phyloP scores from a whole-genome alignment of 306 rosid genomes.

The Trifolium dubium region DNA sequence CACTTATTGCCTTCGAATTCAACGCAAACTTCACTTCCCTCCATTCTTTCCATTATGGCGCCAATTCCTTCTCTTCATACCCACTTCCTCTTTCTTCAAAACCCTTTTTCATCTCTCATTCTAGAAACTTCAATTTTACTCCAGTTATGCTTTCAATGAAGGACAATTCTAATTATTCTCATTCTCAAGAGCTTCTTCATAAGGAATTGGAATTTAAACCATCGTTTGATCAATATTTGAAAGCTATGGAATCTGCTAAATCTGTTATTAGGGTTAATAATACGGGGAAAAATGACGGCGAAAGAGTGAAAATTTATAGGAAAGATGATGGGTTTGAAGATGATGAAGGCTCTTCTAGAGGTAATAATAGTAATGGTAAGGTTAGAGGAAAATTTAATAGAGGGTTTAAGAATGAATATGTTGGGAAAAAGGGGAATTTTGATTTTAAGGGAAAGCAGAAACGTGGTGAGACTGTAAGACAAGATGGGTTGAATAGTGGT shows the following conservation, averaged over 20 bases:
- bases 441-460: conserved; percentile 43
- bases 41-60: conserved; percentile 34
- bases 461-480: conserved; percentile 6
- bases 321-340: conserved; percentile 39
- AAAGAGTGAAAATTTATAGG: neutral
- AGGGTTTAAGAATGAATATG: conserved; percentile 43
- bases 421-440: conserved; percentile 36
- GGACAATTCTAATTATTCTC: conserved; percentile 47
- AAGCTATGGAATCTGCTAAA: conserved; percentile 70
- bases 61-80: no score
- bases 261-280: conserved; percentile 42
- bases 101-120: conserved; percentile 40
- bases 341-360: conserved; percentile 24
- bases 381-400: conserved; percentile 33
- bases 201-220: conserved; percentile 73
- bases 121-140: conserved; percentile 38
- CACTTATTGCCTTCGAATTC: neutral
- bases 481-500: conserved; percentile 18
- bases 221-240: conserved; percentile 78
- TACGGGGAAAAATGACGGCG: no score
- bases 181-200: conserved; percentile 43
- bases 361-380: neutral
- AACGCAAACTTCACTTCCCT: neutral
- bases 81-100: conserved; percentile 42
- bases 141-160: conserved; percentile 52